Evolutionary conservation across 495 filamentous ascomycete species (phyloP).

Genomic region (Articulospora tetracladia): DNA sequence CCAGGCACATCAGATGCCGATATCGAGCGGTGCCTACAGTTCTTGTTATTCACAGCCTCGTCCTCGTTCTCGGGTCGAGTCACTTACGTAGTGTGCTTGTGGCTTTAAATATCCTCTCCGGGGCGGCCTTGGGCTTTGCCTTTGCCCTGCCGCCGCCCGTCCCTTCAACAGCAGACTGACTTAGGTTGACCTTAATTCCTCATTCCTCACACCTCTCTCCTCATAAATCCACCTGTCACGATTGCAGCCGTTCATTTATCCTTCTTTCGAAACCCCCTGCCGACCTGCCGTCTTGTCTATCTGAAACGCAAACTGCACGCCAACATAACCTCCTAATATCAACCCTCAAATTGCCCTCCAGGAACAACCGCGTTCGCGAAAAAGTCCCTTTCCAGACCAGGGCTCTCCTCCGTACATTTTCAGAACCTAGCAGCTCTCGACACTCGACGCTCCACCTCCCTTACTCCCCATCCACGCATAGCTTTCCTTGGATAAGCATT

Average conservation of each 20-base stretch:
- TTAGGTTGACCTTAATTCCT: too few relatives aligned
- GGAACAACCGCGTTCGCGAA: background rate
- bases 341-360: background rate
- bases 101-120: background rate
- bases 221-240: background rate
- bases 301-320: background rate
- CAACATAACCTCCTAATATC: background rate
- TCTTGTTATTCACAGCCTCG: background rate
- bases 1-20: background rate
- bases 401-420: background rate
- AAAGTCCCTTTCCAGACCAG: background rate
- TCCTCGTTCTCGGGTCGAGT: background rate
- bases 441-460: background rate
- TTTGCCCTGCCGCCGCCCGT: background rate
- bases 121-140: background rate
- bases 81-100: background rate
- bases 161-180: background rate
- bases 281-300: background rate
- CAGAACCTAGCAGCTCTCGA: background rate
- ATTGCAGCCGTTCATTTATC: background rate
- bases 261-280: background rate
- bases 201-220: too few relatives aligned
- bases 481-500: constrained; percentile 21
- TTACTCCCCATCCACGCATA: background rate
- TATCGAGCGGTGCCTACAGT: too few relatives aligned